Evolutionary conservation across 331 rosid species (phyloP), one percentile per base, ranked within the genome.

Genomic region (Quercus phellos): DNA sequence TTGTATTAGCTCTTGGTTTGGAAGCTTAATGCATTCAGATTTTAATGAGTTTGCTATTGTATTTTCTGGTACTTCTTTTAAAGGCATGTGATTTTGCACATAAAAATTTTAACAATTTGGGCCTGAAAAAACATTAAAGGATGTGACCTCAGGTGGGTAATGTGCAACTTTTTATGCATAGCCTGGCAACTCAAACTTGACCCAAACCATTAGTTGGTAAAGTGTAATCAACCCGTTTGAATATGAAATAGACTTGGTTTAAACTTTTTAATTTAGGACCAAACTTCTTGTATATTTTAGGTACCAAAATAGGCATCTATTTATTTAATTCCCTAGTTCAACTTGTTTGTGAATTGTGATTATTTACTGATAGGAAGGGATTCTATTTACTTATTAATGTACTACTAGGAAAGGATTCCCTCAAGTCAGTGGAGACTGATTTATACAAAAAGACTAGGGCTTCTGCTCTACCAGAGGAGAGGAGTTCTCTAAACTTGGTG

Each of bases 331-430:
- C 46, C 3, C 3, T 18, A 0, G 50, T n/a, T 32, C 8, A 30
- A 17, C 6, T 66, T 16, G 34, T 66, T 16, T 4, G 26, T 30
- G 34, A 63, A 35, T 30, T 24, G 24, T 27, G 10, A 26, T 4
- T 27, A 27, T 61, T 26, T 16, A 18, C 34, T 66, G n/a, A 18
- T 66, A 17, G 51, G 46, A 32, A 66, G 13, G 18, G 6, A 32
- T 32, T 34, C 27, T 32, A 43, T n/a, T 66, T 34, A 34, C 16
- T 18, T 18, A 9, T 21, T 17, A 0, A 19, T 46, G 69, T 27
- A 46, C 50, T 58, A 58, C n/a, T 81, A 89, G 97, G 77, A 78
- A 84, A 76, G 73, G 89, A 84, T 38, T 74, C 85, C 53, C 22
- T 63, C 73, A 54, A 66, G 73, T 64, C 54, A 43, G 68, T 30